Percentiles rank a stretch among this genome's conserved stretches.
Conservation (phyloP, 306 rosid species). For the Cyclanthera cordifolia region DNA sequence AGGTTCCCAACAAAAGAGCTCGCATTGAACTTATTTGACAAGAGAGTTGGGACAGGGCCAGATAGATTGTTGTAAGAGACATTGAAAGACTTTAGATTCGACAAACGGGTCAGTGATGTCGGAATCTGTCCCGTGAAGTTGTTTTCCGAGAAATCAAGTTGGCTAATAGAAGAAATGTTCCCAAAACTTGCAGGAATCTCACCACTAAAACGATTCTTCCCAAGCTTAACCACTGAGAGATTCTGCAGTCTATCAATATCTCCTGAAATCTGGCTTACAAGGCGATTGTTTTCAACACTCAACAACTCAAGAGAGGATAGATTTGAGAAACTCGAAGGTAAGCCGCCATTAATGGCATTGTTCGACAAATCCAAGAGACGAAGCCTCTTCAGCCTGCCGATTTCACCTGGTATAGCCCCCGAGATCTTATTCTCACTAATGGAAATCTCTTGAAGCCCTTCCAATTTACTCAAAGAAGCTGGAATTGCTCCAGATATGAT, state of each 20-base stretch:
- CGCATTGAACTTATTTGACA: conserved; percentile 66
- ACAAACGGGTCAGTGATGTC: conserved; percentile 40
- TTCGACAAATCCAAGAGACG: conserved; percentile 57
- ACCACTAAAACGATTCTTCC: conserved; percentile 53
- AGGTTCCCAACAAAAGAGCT: conserved; percentile 75
- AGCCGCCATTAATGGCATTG: conserved; percentile 60
- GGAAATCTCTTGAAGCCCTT: conserved; percentile 41
- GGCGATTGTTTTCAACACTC: conserved; percentile 39
- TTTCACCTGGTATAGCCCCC: conserved; percentile 54
- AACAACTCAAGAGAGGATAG: conserved; percentile 45
- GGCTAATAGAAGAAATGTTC: conserved; percentile 47
- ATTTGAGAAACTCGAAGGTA: conserved; percentile 51
- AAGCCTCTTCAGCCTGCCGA: conserved; percentile 51
- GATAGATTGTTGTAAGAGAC: conserved; percentile 82
- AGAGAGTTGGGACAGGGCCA: conserved; percentile 57
- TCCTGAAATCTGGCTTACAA: conserved; percentile 40
- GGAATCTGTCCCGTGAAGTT: conserved; percentile 55
- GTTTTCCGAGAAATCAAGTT: conserved; percentile 58
- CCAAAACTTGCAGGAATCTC: conserved; percentile 67
- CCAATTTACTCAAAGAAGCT: conserved; percentile 41
- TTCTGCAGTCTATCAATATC: conserved; percentile 35
- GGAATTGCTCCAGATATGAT: conserved; percentile 55
- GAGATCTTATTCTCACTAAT: conserved; percentile 48
- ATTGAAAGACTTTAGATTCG: conserved; percentile 58
- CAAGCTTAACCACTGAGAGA: conserved; percentile 53